phyloP scores from a whole-genome alignment of 2,329 filamentous ascomycete species.

The Claviceps sp. region DNA sequence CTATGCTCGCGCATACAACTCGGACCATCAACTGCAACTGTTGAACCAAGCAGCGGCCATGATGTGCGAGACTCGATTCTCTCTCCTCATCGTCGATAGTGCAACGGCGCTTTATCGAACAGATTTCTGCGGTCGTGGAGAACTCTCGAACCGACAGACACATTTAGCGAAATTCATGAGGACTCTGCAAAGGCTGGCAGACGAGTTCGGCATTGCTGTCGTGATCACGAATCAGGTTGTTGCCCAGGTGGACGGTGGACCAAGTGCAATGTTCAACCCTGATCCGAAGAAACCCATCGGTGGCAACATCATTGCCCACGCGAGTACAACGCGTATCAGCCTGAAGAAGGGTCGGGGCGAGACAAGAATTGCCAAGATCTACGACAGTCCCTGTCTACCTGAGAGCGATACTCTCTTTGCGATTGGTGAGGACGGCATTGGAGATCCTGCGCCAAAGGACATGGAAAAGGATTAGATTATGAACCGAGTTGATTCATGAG shows the following conservation, averaged over 20 bases:
- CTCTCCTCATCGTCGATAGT: constrained; percentile 87
- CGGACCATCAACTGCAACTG: constrained; percentile 89
- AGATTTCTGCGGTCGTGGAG: constrained; percentile 91
- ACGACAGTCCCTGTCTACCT: constrained; percentile 92
- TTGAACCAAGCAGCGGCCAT: constrained; percentile 91
- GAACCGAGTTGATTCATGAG: constrained; percentile 5
- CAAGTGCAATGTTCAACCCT: constrained; percentile 96
- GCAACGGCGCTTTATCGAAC: constrained; percentile 92
- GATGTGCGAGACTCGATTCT: constrained; percentile 99
- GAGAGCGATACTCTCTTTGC: constrained; percentile 96
- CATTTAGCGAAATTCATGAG: constrained; percentile 84
- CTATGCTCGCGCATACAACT: constrained; percentile 96
- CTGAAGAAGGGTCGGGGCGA: constrained; percentile 92
- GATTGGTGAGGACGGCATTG: constrained; percentile 93
- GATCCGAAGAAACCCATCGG: constrained; percentile 99
- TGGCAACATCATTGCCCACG: constrained; percentile 96
- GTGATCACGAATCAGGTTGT: constrained; percentile 99
- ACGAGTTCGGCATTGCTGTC: constrained; percentile 89
- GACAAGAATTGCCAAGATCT: constrained; percentile 97
- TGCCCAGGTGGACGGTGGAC: constrained; percentile 92
- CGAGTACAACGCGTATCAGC: constrained; percentile 86
- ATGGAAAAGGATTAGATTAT: constrained; percentile 59
- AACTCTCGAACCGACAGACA: constrained; percentile 85
- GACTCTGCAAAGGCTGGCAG: constrained; percentile 62
- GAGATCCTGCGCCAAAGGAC: constrained; percentile 91